Percentiles rank a stretch among this genome's conserved stretches.
Evolutionary conservation across 1,284 basidiomycete species (phyloP).

Genomic region (Leccinum angustisporum): DNA sequence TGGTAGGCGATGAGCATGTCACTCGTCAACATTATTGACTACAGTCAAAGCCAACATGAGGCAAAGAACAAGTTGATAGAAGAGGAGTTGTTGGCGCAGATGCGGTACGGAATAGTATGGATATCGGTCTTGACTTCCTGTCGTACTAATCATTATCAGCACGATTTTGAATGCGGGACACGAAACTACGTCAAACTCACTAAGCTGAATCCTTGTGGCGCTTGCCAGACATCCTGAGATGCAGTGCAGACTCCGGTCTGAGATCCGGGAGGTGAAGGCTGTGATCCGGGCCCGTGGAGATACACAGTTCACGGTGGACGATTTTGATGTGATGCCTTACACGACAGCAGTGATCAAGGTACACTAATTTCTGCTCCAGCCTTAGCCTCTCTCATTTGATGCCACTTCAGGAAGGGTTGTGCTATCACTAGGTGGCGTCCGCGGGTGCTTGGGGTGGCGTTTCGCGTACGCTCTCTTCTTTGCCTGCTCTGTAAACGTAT

Average conservation of each 20-base stretch:
- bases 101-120: conserved; percentile 38
- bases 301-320: conserved; percentile 41
- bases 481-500: background rate
- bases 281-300: conserved; percentile 41
- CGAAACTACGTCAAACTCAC: conserved; percentile 49
- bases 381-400: background rate
- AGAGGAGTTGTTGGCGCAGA: conserved; percentile 53
- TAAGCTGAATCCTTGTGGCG: conserved; percentile 44
- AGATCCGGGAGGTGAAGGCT: conserved; percentile 38
- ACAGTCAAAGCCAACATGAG: conserved; percentile 55
- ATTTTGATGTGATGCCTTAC: conserved; percentile 54
- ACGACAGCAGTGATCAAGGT: conserved; percentile 55
- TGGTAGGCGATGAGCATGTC: conserved; percentile 33
- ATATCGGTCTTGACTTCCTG: background rate
- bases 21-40: conserved; percentile 21
- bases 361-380: background rate
- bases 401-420: conserved; percentile 34
- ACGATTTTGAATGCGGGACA: conserved; percentile 48
- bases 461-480: conserved; percentile 33
- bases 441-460: conserved; percentile 37
- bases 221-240: conserved; percentile 39
- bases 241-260: conserved; percentile 41
- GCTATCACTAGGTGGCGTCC: conserved; percentile 42
- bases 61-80: conserved; percentile 45
- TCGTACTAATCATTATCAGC: conserved; percentile 15